These are phyloP conservation scores for Nepenthes mirabilis DNA, from an alignment of 148 eudicot genomes.

Conservation along the genomic window DNA sequence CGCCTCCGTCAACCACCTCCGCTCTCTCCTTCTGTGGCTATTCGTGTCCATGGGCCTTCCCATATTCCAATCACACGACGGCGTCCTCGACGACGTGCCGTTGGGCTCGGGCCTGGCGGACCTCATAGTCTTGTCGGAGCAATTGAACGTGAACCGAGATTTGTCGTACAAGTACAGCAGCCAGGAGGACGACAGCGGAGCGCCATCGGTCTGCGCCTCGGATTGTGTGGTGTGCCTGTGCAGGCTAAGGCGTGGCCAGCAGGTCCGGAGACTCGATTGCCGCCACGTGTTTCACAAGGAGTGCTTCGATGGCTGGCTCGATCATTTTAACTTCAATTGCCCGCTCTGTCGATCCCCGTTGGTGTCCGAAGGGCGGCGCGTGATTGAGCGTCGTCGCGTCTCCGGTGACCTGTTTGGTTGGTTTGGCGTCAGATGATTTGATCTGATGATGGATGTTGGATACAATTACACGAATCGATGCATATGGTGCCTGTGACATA, in stretches of 20 bases:
- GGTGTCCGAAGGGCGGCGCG: constrained; percentile 31
- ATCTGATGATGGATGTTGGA: neutral
- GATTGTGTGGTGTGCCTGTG: constrained; percentile 54
- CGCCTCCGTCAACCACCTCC: constrained; percentile 28
- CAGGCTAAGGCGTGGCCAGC: constrained; percentile 33
- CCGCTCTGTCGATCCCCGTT: constrained; percentile 50
- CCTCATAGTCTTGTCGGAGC: constrained; percentile 35
- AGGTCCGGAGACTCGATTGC: constrained; percentile 42
- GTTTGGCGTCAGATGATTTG: constrained; percentile 23
- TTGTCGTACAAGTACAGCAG: constrained; percentile 16
- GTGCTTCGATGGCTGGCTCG: constrained; percentile 71
- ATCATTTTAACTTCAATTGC: constrained; percentile 47
- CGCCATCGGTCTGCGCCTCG: neutral
- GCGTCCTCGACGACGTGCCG: constrained; percentile 5
- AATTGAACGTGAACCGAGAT: constrained; percentile 26
- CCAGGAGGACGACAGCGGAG: neutral
- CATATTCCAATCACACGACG: constrained; percentile 4
- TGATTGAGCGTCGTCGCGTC: constrained; percentile 22
- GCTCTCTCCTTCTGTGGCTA: constrained; percentile 22
- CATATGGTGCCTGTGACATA: no score
- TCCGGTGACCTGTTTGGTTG: constrained; percentile 17
- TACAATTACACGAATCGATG: no score
- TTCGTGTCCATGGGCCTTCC: constrained; percentile 9
- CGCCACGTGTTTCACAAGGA: constrained; percentile 61
- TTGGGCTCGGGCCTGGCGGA: constrained; percentile 24